Evolutionary conservation across 805 yeast genomes (phyloP).

Genomic region (Wickerhamiella parazyma): DNA sequence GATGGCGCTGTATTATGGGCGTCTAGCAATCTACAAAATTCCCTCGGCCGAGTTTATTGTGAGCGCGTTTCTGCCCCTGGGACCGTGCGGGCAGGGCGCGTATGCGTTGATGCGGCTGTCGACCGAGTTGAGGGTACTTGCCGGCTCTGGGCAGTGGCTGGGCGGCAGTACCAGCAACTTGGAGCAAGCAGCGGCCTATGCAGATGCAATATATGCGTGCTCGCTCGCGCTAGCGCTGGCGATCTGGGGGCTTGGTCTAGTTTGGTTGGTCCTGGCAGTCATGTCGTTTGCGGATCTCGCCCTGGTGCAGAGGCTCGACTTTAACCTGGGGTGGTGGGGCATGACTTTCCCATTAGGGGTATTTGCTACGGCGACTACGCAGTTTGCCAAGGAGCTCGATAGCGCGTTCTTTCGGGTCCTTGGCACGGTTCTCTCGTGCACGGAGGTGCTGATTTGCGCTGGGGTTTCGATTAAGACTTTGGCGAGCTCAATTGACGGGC

Average conservation of each 20-base stretch:
- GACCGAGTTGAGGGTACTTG: slow-evolving; percentile 21
- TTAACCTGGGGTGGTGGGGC: slow-evolving; percentile 61
- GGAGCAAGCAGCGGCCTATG: neutral
- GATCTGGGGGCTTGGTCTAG: slow-evolving; percentile 37
- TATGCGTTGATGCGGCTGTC: slow-evolving; percentile 51
- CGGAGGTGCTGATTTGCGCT: slow-evolving; percentile 29
- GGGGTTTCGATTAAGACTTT: slow-evolving; percentile 7
- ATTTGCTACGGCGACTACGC: slow-evolving; percentile 46
- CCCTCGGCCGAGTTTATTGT: slow-evolving; percentile 40
- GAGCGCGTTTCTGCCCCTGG: slow-evolving; percentile 56
- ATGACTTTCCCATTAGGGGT: slow-evolving; percentile 87
- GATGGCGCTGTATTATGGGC: slow-evolving; percentile 45
- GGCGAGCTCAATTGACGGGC: neutral
- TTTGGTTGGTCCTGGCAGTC: slow-evolving; percentile 36
- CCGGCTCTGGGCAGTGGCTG: slow-evolving; percentile 29
- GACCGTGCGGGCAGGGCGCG: slow-evolving; percentile 77
- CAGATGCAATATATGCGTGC: neutral
- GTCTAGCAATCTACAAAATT: slow-evolving; percentile 48
- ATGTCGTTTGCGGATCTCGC: slow-evolving; percentile 20
- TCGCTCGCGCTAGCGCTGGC: slow-evolving; percentile 30
- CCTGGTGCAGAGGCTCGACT: slow-evolving; percentile 25
- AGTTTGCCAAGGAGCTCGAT: slow-evolving; percentile 37
- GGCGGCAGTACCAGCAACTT: neutral
- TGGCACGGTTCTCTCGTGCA: slow-evolving; percentile 47
- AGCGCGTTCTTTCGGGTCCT: slow-evolving; percentile 48